phyloP scores from a whole-genome alignment of 257 asterid species.

The Penstemon eatonii region DNA sequence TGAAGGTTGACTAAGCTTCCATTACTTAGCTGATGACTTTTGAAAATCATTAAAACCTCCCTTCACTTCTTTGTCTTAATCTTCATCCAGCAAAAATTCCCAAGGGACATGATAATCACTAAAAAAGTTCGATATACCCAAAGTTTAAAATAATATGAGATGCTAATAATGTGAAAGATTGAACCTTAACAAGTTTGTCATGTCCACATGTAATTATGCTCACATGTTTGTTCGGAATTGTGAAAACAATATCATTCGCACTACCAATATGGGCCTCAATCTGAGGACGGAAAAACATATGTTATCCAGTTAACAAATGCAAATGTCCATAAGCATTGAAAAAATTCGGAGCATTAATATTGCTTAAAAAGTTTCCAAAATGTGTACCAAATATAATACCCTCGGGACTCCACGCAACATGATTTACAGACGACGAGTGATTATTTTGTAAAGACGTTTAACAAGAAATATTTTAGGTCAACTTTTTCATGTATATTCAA shows the following conservation, averaged over 20 bases:
- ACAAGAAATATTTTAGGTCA: slow-evolving; percentile 5
- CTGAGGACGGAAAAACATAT: slow-evolving; percentile 30
- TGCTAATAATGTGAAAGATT: slow-evolving; percentile 21
- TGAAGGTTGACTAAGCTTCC: too few relatives aligned
- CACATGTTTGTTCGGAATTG: slow-evolving; percentile 54
- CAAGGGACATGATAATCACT: not conserved
- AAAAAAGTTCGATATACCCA: not conserved
- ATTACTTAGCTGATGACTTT: too few relatives aligned
- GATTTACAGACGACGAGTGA: slow-evolving; percentile 55
- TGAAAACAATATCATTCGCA: slow-evolving; percentile 68
- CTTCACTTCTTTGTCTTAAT: too few relatives aligned
- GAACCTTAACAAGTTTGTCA: slow-evolving; percentile 66
- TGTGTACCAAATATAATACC: slow-evolving; percentile 56
- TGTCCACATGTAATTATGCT: slow-evolving; percentile 62
- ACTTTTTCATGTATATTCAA: not conserved
- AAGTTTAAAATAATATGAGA: not conserved
- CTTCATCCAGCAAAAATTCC: too few relatives aligned
- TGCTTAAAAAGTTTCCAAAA: not conserved
- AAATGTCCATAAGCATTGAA: not conserved
- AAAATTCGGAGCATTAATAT: not conserved
- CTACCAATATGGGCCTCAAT: slow-evolving; percentile 70
- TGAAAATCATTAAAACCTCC: too few relatives aligned
- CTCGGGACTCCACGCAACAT: slow-evolving; percentile 66
- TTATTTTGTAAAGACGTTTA: slow-evolving; percentile 53
- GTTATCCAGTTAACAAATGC: not conserved